phyloP scores from a whole-genome alignment of 2,329 filamentous ascomycete species.

The Colletotrichum siamense region DNA sequence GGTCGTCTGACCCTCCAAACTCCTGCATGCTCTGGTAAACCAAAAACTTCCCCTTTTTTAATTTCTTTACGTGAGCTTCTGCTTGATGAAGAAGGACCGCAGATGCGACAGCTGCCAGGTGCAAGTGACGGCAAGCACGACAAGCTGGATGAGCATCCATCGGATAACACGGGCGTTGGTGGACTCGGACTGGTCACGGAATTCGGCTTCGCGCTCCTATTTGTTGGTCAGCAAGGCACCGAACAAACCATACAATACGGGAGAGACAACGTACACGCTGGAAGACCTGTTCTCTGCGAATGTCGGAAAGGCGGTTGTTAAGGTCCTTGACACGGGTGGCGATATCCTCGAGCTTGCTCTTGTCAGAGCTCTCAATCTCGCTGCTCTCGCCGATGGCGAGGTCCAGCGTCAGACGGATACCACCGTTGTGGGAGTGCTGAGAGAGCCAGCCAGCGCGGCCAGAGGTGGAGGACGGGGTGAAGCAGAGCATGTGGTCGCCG shows the following conservation, averaged over 20 bases:
- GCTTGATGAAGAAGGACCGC: conserved; percentile 98
- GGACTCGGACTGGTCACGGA: conserved; percentile 94
- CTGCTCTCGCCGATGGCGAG: conserved; percentile 94
- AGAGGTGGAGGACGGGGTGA: conserved; percentile 80
- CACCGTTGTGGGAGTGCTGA: conserved; percentile 68
- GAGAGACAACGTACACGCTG: conserved; percentile 68
- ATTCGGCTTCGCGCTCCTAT: conserved; percentile 95
- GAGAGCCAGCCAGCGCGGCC: conserved; percentile 76
- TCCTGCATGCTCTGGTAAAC: background rate
- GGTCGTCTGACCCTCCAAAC: background rate
- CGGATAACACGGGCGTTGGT: conserved; percentile 92
- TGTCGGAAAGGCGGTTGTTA: conserved; percentile 85
- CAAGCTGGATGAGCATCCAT: conserved; percentile 92
- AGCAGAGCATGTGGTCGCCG: conserved; percentile 97
- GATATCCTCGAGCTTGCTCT: conserved; percentile 90
- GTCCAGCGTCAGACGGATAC: conserved; percentile 85
- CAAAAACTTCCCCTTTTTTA: background rate
- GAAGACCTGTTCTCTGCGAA: conserved; percentile 94
- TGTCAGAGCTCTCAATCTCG: conserved; percentile 92
- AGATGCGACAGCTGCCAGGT: conserved; percentile 97
- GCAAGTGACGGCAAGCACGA: conserved; percentile 84
- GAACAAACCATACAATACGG: background rate
- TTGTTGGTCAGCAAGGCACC: background rate
- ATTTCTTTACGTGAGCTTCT: conserved; percentile 84
- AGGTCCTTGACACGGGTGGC: conserved; percentile 88